Conservation (phyloP, 805 yeast genomes). For the Kluyveromyces siamensis region DNA sequence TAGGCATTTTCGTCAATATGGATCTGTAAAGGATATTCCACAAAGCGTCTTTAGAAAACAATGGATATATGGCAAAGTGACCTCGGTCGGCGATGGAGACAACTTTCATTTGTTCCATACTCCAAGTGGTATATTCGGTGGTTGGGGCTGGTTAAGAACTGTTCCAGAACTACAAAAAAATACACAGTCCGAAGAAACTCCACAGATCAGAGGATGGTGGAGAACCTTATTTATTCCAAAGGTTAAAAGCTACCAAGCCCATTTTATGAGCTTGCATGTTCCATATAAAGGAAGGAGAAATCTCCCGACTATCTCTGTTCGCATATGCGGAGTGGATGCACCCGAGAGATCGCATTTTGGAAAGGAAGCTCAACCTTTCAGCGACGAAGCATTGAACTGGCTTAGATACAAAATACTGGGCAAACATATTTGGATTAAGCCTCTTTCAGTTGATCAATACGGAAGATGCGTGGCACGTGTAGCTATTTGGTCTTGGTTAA, state of each 20-base stretch:
- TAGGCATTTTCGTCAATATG: constrained; percentile 40
- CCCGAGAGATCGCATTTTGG: constrained; percentile 96
- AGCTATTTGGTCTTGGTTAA: constrained; percentile 41
- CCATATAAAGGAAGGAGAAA: constrained; percentile 23
- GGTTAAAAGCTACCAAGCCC: constrained; percentile 8
- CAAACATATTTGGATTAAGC: constrained; percentile 61
- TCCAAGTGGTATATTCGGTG: constrained; percentile 81
- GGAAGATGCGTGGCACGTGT: constrained; percentile 80
- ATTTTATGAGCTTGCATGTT: constrained; percentile 19
- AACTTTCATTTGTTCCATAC: constrained; percentile 87
- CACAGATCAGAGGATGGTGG: neutral
- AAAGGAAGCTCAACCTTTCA: constrained; percentile 78
- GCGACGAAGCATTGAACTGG: constrained; percentile 82
- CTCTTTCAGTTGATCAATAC: constrained; percentile 80
- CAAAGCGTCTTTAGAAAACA: constrained; percentile 32
- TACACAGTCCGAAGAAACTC: neutral
- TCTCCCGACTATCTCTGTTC: constrained; percentile 56
- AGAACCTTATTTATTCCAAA: neutral
- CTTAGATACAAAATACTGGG: constrained; percentile 57
- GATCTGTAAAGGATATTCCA: constrained; percentile 45
- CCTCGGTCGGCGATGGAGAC: constrained; percentile 93
- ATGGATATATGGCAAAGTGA: constrained; percentile 61
- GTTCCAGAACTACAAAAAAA: constrained; percentile 44
- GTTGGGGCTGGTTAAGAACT: constrained; percentile 87
- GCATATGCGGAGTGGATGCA: constrained; percentile 92